phyloP scores from a whole-genome alignment of 2,329 filamentous ascomycete species.

The Colletotrichum tanaceti region DNA sequence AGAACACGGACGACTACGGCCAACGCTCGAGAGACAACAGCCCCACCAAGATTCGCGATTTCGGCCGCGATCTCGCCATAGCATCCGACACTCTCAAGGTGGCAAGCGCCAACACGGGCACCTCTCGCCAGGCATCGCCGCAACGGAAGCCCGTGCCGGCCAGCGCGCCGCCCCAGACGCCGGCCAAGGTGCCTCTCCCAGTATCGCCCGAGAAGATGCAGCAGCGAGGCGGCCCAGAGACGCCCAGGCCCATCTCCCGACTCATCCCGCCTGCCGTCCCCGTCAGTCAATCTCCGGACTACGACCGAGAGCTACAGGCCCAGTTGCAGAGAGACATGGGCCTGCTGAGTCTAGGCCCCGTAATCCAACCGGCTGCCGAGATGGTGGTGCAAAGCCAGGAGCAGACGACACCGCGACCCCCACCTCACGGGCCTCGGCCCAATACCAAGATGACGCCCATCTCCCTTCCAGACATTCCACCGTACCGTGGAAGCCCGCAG shows the following conservation, averaged over 20 bases:
- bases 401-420: slow-evolving; percentile 40
- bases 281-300: slow-evolving; percentile 65
- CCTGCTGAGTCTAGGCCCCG: slow-evolving; percentile 62
- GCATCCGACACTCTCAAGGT: slow-evolving; percentile 67
- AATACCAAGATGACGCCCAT: slow-evolving; percentile 56
- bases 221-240: slow-evolving; percentile 55
- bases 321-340: slow-evolving; percentile 73
- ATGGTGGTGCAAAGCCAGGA: slow-evolving; percentile 13
- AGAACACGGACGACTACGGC: slow-evolving; percentile 62
- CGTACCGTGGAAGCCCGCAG: slow-evolving; percentile 57
- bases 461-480: slow-evolving; percentile 66
- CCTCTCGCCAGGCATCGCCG: slow-evolving; percentile 69
- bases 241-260: slow-evolving; percentile 59
- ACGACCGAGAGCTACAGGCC: slow-evolving; percentile 70
- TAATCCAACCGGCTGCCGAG: slow-evolving; percentile 45
- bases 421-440: slow-evolving; percentile 48
- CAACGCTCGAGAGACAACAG: slow-evolving; percentile 63
- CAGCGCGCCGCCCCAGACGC: slow-evolving; percentile 57
- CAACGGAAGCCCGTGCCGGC: slow-evolving; percentile 65
- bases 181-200: slow-evolving; percentile 71
- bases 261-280: slow-evolving; percentile 59
- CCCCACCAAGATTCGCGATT: slow-evolving; percentile 64
- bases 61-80: slow-evolving; percentile 54
- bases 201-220: slow-evolving; percentile 65
- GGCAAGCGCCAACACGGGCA: slow-evolving; percentile 56